Conservation (phyloP, 352 stramenopile genomes). For the Paralagenidium karlingii region DNA sequence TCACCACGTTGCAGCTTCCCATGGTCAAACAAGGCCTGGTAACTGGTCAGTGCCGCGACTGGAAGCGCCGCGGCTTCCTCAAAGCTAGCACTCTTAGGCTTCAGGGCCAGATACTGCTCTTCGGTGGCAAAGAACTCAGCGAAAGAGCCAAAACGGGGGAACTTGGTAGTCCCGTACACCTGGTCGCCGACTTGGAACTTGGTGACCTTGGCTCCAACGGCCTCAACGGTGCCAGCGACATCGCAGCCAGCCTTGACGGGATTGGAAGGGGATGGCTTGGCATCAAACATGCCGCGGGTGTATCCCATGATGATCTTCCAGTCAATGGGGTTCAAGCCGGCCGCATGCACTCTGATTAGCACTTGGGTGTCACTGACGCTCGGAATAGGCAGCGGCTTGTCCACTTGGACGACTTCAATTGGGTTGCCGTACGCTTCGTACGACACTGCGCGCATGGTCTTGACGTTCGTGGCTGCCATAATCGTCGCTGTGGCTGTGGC, state of each 20-base stretch:
- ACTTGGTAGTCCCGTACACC: slow-evolving; percentile 12
- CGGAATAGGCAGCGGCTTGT: no score
- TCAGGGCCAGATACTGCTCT: slow-evolving; percentile 21
- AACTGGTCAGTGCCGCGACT: slow-evolving; percentile 17
- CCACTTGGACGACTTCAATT: no score
- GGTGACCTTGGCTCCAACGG: slow-evolving; percentile 25
- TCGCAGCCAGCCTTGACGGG: slow-evolving; percentile 45
- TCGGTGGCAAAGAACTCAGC: slow-evolving; percentile 18
- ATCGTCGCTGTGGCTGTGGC: no score
- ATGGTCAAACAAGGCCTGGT: slow-evolving; percentile 18
- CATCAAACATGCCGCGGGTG: slow-evolving; percentile 13
- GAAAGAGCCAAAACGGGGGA: slow-evolving; percentile 11
- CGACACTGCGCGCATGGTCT: no score
- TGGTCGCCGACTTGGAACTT: slow-evolving; percentile 12
- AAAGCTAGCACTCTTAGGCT: slow-evolving; percentile 26
- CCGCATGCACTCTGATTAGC: slow-evolving; percentile 39
- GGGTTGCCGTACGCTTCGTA: no score
- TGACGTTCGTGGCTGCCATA: no score
- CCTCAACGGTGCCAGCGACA: slow-evolving; percentile 38
- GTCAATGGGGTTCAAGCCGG: slow-evolving; percentile 54
- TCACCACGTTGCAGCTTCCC: slow-evolving; percentile 24
- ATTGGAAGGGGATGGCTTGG: slow-evolving; percentile 12
- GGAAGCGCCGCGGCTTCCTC: slow-evolving; percentile 21
- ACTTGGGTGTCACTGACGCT: no score
- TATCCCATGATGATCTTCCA: slow-evolving; percentile 39